A percentile compares a stretch with the other conserved stretches of the same genome.
Evolutionary conservation across 305 asterid genomes (phyloP).

Genomic region (Fraxinus angustifolia): DNA sequence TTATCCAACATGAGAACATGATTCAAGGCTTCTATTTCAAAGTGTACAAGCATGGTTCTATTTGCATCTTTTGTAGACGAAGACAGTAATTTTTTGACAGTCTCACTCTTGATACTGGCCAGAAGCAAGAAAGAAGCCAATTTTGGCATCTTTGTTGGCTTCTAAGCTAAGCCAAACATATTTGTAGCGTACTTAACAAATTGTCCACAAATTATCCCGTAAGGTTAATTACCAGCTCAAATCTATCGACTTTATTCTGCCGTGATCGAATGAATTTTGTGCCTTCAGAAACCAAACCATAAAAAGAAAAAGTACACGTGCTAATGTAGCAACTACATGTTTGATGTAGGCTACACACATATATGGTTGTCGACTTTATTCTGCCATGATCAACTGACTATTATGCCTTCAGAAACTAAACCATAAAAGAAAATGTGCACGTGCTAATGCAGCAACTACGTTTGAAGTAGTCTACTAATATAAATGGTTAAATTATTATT

Average conservation of each 20-base stretch:
- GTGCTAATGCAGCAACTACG: neutral
- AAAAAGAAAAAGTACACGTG: neutral
- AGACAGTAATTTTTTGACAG: neutral
- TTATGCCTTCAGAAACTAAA: neutral
- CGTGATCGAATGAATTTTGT: neutral
- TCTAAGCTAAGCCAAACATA: neutral
- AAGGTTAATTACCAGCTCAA: neutral
- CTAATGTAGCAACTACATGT: neutral
- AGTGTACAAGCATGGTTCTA: neutral
- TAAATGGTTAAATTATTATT: neutral
- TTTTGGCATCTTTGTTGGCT: neutral
- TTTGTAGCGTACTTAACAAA: neutral
- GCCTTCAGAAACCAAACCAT: neutral
- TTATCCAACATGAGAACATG: neutral
- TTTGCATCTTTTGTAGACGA: neutral
- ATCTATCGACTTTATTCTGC: neutral
- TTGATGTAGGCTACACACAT: neutral
- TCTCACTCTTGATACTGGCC: neutral
- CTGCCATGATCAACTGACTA: neutral
- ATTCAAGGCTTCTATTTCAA: neutral
- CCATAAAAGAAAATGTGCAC: neutral
- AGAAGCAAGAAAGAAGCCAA: neutral
- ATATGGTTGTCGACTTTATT: neutral
- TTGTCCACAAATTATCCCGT: neutral
- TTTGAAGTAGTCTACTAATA: neutral